These are phyloP conservation scores for Epichloe gansuensis DNA, from an alignment of 2,329 filamentous ascomycete species.

Conservation along the genomic window DNA sequence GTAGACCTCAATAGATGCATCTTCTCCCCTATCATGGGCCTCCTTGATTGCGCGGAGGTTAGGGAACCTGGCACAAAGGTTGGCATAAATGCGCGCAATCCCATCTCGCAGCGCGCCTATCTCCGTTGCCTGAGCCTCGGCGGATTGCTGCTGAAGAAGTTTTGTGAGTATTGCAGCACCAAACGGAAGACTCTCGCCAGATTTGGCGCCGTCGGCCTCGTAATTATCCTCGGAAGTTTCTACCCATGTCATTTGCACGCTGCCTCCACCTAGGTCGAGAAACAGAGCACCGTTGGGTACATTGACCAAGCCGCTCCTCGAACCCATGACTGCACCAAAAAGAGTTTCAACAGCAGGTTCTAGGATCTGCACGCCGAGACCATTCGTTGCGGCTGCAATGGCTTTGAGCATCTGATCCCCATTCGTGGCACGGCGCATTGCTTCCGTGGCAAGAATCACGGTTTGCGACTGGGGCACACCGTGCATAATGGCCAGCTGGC, in stretches of 20 bases:
- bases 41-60: constrained; percentile 29
- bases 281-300: constrained; percentile 57
- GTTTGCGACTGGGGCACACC: constrained; percentile 52
- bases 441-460: constrained; percentile 74
- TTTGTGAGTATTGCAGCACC: constrained; percentile 45
- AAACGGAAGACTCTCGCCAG: constrained; percentile 46
- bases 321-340: constrained; percentile 71
- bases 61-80: constrained; percentile 36
- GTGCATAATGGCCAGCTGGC: constrained; percentile 55
- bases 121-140: constrained; percentile 31
- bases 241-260: constrained; percentile 52
- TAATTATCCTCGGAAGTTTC: constrained; percentile 35
- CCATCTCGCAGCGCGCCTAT: constrained; percentile 41
- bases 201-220: constrained; percentile 38
- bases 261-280: constrained; percentile 72
- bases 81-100: constrained; percentile 47
- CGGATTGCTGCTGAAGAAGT: constrained; percentile 30
- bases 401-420: constrained; percentile 50
- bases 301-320: constrained; percentile 57
- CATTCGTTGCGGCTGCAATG: constrained; percentile 48
- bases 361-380: constrained; percentile 58
- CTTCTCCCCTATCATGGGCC: constrained; percentile 20
- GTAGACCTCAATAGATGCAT: constrained; percentile 53
- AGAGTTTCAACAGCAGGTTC: constrained; percentile 70
- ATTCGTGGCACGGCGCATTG: constrained; percentile 71